phyloP scores from a whole-genome alignment of 1,139 yeast species.

The Scheffersomyces illinoinensis region DNA sequence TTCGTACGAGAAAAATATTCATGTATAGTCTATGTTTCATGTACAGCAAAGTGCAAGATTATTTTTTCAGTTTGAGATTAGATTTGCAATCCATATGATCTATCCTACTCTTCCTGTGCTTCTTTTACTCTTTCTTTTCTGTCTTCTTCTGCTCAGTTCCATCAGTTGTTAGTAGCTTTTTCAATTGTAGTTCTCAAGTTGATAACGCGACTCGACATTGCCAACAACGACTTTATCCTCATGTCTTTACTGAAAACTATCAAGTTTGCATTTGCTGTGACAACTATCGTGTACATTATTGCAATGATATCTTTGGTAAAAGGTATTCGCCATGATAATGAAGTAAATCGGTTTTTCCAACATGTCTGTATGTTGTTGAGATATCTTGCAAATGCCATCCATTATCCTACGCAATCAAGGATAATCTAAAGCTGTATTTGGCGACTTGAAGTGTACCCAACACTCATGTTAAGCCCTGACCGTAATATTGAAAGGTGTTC shows the following conservation, averaged over 20 bases:
- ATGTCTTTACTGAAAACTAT: background rate
- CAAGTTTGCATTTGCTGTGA: background rate
- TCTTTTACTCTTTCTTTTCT: no score
- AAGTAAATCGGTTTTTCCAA: background rate
- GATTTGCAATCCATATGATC: background rate
- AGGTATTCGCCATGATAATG: background rate
- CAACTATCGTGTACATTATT: background rate
- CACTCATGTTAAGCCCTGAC: background rate
- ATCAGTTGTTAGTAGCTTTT: no score
- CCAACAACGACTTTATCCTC: background rate
- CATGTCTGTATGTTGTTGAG: background rate
- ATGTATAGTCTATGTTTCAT: background rate
- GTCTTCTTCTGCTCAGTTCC: background rate
- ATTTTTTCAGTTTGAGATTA: background rate
- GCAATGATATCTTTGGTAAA: background rate
- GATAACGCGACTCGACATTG: background rate
- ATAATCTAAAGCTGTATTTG: background rate
- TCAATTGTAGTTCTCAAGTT: no score
- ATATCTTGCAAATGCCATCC: background rate
- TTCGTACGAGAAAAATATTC: no score
- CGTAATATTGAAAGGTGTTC: background rate
- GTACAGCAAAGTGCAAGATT: background rate
- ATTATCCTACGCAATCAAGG: background rate
- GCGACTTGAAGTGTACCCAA: background rate
- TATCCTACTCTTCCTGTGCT: background rate